Percentiles rank a stretch among this genome's conserved stretches.
Evolutionary conservation across 805 yeast genomes (phyloP).

Genomic region (Monosporozyma aquatica): DNA sequence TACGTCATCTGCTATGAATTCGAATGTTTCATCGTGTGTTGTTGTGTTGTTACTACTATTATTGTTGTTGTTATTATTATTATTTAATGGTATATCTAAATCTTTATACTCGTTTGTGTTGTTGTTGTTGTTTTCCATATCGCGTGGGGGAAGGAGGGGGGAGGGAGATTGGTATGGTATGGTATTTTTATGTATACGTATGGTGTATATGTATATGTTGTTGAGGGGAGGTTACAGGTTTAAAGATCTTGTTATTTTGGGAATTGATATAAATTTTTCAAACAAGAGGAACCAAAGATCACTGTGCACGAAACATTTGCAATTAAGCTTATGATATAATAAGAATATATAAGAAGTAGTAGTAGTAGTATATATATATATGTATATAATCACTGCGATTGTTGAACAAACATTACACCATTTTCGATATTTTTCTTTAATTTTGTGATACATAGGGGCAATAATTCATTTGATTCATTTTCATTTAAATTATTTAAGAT

Average conservation of each 20-base stretch:
- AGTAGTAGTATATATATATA: no score
- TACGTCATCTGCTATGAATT: constrained; percentile 51
- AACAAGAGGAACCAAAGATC: no score
- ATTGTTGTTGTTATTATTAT: neutral
- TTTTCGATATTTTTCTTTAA: constrained; percentile 16
- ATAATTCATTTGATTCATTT: constrained; percentile 40
- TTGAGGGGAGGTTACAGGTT: no score
- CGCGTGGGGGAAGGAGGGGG: neutral
- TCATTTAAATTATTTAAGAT: constrained; percentile 41
- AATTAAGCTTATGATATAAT: neutral
- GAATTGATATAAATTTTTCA: no score
- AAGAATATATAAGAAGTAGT: neutral
- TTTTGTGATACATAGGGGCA: constrained; percentile 21
- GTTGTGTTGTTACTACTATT: no score
- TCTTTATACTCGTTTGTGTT: neutral
- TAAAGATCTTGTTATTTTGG: no score
- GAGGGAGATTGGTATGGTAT: no score
- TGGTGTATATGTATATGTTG: no score
- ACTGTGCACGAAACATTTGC: no score
- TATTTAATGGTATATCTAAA: neutral
- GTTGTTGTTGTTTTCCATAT: neutral
- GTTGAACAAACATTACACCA: constrained; percentile 10
- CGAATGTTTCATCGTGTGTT: constrained; percentile 19
- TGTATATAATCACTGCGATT: no score
- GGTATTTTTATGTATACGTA: no score